These are phyloP conservation scores for Arctium lappa DNA, from an alignment of 129 eudicot genomes.

Conservation along the genomic window DNA sequence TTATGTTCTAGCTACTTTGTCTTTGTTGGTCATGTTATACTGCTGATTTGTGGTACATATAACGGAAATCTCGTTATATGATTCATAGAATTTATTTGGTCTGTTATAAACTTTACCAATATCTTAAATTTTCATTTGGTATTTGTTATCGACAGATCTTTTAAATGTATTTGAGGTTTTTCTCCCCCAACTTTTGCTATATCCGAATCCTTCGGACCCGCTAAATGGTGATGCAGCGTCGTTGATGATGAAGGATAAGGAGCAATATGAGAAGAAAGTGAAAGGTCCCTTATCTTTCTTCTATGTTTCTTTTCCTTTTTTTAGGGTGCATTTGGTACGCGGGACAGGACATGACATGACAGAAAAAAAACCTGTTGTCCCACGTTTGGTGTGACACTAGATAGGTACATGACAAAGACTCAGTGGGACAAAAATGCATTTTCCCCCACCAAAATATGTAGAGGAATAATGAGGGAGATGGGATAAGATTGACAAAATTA, in stretches of 20 bases:
- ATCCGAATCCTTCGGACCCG: conserved; percentile 90
- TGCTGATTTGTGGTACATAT: neutral
- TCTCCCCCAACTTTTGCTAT: conserved; percentile 80
- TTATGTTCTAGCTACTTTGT: neutral
- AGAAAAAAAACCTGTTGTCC: neutral
- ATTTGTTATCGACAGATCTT: conserved; percentile 58
- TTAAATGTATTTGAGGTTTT: conserved; percentile 81
- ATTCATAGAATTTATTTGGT: neutral
- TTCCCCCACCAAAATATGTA: neutral
- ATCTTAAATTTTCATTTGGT: neutral
- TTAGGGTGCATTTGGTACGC: neutral
- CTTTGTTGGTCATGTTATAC: conserved; percentile 13
- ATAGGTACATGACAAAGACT: neutral
- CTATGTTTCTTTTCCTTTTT: neutral
- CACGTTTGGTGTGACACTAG: neutral
- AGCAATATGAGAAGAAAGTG: conserved; percentile 82
- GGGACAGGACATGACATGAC: neutral
- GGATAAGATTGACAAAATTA: neutral
- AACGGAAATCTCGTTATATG: neutral
- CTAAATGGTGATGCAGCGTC: conserved; percentile 85
- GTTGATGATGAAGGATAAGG: conserved; percentile 68
- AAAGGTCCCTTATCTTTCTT: conserved; percentile 41
- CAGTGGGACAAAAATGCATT: neutral
- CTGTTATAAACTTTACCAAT: neutral
- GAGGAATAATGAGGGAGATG: neutral